Evolutionary conservation across 805 yeast genomes (phyloP).

Genomic region (Cyberlindnera maritima): DNA sequence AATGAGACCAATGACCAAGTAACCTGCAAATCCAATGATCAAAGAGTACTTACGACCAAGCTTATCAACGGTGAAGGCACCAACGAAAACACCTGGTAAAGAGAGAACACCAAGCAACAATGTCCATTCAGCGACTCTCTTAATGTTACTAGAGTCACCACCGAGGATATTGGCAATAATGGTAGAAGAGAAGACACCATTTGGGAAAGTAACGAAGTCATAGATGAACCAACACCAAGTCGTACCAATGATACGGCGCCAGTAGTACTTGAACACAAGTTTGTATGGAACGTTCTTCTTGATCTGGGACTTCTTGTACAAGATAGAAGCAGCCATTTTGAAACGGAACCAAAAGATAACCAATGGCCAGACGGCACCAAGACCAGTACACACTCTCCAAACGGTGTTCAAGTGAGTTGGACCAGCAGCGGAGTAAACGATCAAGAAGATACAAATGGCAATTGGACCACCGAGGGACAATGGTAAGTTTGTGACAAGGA

Average conservation of each 20-base stretch:
- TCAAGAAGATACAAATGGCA: slow-evolving; percentile 62
- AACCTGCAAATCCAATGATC: slow-evolving; percentile 69
- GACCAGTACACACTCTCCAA: slow-evolving; percentile 70
- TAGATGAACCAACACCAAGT: slow-evolving; percentile 78
- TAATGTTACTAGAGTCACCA: slow-evolving; percentile 36
- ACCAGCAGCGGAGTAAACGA: slow-evolving; percentile 58
- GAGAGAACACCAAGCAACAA: slow-evolving; percentile 62
- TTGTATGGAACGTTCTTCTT: slow-evolving; percentile 54
- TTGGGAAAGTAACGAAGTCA: slow-evolving; percentile 80
- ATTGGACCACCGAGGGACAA: slow-evolving; percentile 78
- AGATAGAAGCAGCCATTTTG: slow-evolving; percentile 63
- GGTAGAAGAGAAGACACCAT: slow-evolving; percentile 64
- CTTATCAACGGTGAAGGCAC: slow-evolving; percentile 61
- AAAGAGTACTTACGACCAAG: slow-evolving; percentile 72
- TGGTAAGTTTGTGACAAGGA: slow-evolving; percentile 70
- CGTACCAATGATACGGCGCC: slow-evolving; percentile 67
- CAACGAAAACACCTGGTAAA: slow-evolving; percentile 70
- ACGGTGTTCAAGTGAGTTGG: slow-evolving; percentile 42
- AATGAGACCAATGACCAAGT: slow-evolving; percentile 67
- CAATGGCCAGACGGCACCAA: slow-evolving; percentile 67
- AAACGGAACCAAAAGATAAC: slow-evolving; percentile 68
- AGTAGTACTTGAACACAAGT: slow-evolving; percentile 61
- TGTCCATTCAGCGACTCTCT: slow-evolving; percentile 70
- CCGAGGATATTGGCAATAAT: slow-evolving; percentile 55
- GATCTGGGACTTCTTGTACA: slow-evolving; percentile 65